phyloP scores from a whole-genome alignment of 495 filamentous ascomycete species.

The Corynascus novoguineensis region DNA sequence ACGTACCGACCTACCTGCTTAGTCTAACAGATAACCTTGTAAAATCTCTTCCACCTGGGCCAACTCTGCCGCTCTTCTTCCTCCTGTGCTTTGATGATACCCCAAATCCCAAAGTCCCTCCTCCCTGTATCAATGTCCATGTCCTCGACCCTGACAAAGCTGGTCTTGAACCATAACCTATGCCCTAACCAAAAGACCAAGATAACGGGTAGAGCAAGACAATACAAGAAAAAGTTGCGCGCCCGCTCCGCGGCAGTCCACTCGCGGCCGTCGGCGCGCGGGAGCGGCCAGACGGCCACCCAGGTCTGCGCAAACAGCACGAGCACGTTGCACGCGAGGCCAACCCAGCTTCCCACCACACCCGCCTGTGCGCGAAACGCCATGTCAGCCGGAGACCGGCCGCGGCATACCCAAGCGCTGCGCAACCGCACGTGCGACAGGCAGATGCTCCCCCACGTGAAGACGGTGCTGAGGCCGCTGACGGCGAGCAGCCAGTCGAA shows the following conservation, averaged over 20 bases:
- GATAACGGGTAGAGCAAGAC: conserved; percentile 78
- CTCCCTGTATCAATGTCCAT: conserved; percentile 91
- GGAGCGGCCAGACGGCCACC: conserved; percentile 72
- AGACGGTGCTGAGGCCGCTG: conserved; percentile 80
- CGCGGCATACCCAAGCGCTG: conserved; percentile 64
- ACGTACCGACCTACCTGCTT: too few species aligned
- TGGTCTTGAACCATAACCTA: conserved; percentile 69
- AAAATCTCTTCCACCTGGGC: conserved; percentile 83
- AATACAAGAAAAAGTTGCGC: conserved; percentile 69
- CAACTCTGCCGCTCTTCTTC: conserved; percentile 64
- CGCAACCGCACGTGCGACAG: conserved; percentile 89
- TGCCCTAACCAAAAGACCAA: conserved; percentile 70
- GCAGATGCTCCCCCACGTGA: conserved; percentile 92
- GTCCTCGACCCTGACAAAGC: conserved; percentile 56
- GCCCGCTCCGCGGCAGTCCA: conserved; percentile 33
- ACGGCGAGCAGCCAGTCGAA: conserved; percentile 89
- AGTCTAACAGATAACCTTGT: conserved; percentile 48
- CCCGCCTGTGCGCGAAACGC: conserved; percentile 80
- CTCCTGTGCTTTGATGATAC: conserved; percentile 75
- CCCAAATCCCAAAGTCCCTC: conserved; percentile 72
- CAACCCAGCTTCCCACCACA: conserved; percentile 77
- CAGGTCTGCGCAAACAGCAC: conserved; percentile 87
- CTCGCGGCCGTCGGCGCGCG: not conserved
- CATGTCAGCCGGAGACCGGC: conserved; percentile 69
- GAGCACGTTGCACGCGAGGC: conserved; percentile 69